Conservation (phyloP, 805 yeast species). For the Candida silvicultrix region DNA sequence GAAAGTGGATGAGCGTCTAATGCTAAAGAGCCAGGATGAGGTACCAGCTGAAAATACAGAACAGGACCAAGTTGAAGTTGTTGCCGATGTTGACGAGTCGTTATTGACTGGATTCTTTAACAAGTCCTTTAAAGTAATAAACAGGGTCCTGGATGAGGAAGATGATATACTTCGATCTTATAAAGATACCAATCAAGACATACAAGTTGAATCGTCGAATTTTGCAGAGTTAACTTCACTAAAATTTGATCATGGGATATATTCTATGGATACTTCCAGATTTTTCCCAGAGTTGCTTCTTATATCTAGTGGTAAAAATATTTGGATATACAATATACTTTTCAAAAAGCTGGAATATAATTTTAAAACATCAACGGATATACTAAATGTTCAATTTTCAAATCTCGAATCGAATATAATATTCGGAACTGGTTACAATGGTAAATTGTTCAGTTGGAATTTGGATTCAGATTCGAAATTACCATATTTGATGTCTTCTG, state of each 20-base stretch:
- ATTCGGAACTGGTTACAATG: constrained; percentile 43
- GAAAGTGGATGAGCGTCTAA: neutral
- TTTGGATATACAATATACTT: constrained; percentile 18
- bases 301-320: constrained; percentile 10
- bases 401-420: constrained; percentile 31
- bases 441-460: constrained; percentile 48
- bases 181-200: constrained; percentile 5
- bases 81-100: constrained; percentile 4
- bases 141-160: constrained; percentile 22
- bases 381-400: constrained; percentile 36
- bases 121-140: constrained; percentile 18
- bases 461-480: constrained; percentile 6
- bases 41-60: neutral
- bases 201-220: constrained; percentile 8
- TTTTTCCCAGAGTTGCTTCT: constrained; percentile 14
- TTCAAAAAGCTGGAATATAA: constrained; percentile 27
- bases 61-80: neutral
- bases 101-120: constrained; percentile 12
- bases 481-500: constrained; percentile 13
- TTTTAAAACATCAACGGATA: constrained; percentile 33
- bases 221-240: constrained; percentile 3
- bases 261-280: constrained; percentile 14
- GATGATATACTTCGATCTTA: constrained; percentile 18
- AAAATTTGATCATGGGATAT: constrained; percentile 7
- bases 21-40: neutral